Conservation (phyloP, 495 filamentous ascomycete species). For the Talaromyces proteolyticus region DNA sequence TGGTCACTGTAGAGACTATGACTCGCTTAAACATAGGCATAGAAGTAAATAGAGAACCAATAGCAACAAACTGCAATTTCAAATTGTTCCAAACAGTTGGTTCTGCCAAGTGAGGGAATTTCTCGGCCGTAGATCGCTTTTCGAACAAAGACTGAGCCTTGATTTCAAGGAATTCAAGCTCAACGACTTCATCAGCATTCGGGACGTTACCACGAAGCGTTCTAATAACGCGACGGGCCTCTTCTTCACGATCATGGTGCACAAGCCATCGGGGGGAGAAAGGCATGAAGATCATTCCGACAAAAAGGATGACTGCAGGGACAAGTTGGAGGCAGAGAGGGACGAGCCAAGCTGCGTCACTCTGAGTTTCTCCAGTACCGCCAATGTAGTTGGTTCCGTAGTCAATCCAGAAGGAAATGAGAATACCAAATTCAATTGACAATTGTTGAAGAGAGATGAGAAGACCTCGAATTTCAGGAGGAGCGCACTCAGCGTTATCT, state of each 20-base stretch:
- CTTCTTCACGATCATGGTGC: slow-evolving; percentile 59
- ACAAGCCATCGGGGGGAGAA: slow-evolving; percentile 70
- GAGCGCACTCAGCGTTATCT: slow-evolving; percentile 63
- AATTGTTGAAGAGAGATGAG: slow-evolving; percentile 70
- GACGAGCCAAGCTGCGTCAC: slow-evolving; percentile 56
- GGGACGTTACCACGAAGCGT: slow-evolving; percentile 49
- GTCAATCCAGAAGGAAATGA: slow-evolving; percentile 75
- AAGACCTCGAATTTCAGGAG: slow-evolving; percentile 54
- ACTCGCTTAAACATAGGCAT: slow-evolving; percentile 67
- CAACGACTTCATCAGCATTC: slow-evolving; percentile 60
- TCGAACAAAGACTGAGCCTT: slow-evolving; percentile 71
- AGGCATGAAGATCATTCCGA: slow-evolving; percentile 66
- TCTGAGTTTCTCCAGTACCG: slow-evolving; percentile 50
- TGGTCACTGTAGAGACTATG: slow-evolving; percentile 58
- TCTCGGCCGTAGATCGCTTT: slow-evolving; percentile 59
- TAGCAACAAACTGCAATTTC: slow-evolving; percentile 65
- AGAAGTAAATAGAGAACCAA: slow-evolving; percentile 59
- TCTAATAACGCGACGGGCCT: slow-evolving; percentile 57
- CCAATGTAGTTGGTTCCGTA: slow-evolving; percentile 63
- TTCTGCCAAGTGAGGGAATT: slow-evolving; percentile 60
- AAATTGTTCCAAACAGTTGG: slow-evolving; percentile 53
- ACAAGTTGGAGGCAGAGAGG: slow-evolving; percentile 52
- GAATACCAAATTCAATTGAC: slow-evolving; percentile 72
- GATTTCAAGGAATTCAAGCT: slow-evolving; percentile 75
- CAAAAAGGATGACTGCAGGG: slow-evolving; percentile 48